Evolutionary conservation across 257 asterid species (phyloP), one percentile per base, ranked within the genome.

Genomic region (Anisodus tanguticus): DNA sequence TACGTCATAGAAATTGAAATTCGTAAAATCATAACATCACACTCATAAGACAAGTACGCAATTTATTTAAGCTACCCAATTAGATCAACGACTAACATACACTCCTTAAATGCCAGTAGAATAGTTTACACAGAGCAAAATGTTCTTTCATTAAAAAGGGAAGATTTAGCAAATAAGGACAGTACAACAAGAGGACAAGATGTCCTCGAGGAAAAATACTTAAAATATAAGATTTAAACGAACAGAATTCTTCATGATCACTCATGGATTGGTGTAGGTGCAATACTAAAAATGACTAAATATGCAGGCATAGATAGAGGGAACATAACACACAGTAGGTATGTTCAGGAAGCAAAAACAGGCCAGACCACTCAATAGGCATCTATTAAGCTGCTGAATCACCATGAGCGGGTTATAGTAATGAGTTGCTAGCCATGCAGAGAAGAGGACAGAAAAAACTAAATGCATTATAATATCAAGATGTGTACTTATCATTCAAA

Each of bases 121-220:
- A 49, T 74, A 53, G 62, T 3, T 76, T 53, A 37, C 45, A 76
- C 47, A 51, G 26, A 76, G 41, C 45, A 15, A 77, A 26, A 76
- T 11, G 19, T 13, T 51, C 31, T 53, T 31, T 53, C 81, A 77
- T 26, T 26, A 26, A 53, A 19, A 76, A 76, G 13, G 64, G 19
- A 51, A 26, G 81, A 77, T 26, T 26, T 31, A 77, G 64, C 53
- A 64, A 31, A 77, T 77, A 51, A 77, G 47, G 81, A 53, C 64
- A 77, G 64, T 77, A 77, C 81, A 77, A 77, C 47, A 77, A 77
- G 47, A 77, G 43, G 64, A 74, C 43, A 49, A 74, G 62, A 74
- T 22, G 12, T 22, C 62, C 45, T 49, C 5, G 43, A 49, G 81
- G 62, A 41, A 77, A 53, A 77, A 53, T 26, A 26, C 15, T 26